Percentiles rank a stretch among this genome's conserved stretches.
Evolutionary conservation across 139 green algal species (phyloP).

Genomic region (Chlamydomonas eustigma): DNA sequence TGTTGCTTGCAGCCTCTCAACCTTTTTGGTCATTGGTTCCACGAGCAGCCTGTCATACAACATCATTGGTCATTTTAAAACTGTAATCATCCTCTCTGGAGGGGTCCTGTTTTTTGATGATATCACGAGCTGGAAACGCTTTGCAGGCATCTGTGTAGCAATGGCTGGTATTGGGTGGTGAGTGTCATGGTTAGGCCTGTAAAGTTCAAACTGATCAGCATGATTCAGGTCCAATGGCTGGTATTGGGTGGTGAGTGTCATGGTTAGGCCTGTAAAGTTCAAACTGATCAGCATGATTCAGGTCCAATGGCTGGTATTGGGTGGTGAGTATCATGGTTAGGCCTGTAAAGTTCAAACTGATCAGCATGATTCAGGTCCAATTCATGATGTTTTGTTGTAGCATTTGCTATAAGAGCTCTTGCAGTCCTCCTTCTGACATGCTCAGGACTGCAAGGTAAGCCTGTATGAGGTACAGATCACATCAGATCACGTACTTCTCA

Average conservation of each 20-base stretch:
- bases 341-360: neutral
- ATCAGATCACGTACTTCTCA: too few relatives aligned
- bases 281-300: neutral
- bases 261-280: neutral
- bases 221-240: neutral
- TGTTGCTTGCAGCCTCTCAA: constrained; percentile 75
- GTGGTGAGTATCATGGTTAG: neutral
- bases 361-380: neutral
- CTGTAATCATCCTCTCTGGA: constrained; percentile 76
- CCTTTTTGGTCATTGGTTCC: constrained; percentile 75
- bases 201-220: too few relatives aligned
- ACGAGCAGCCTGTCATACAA: constrained; percentile 80
- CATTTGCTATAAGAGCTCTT: neutral
- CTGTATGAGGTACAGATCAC: too few relatives aligned
- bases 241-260: neutral
- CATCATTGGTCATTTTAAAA: constrained; percentile 66
- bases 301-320: too few relatives aligned
- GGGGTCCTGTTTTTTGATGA: constrained; percentile 83
- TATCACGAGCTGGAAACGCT: constrained; percentile 69
- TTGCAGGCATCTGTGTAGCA: constrained; percentile 63
- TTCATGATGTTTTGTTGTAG: neutral
- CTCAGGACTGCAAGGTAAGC: neutral
- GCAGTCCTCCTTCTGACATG: neutral
- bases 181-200: too few relatives aligned
- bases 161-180: constrained; percentile 83